Conservation (phyloP, 805 yeast species). For the Lipomyces orientalis region DNA sequence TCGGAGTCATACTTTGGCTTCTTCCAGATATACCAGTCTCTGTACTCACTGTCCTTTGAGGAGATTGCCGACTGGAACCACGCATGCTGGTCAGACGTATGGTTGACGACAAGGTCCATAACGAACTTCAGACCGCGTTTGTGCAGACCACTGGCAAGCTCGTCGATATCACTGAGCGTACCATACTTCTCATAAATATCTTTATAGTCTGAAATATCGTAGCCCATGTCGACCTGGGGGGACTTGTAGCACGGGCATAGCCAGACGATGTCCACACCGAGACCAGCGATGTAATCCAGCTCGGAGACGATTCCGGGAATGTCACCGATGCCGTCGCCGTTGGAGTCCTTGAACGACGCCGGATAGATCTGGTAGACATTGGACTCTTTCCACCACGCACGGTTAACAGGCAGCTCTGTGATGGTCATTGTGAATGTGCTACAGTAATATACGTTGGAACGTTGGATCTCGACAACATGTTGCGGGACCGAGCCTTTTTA, state of each 20-base stretch:
- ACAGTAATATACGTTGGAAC: neutral
- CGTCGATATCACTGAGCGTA: slow-evolving; percentile 58
- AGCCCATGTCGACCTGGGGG: slow-evolving; percentile 69
- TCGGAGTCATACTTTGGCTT: slow-evolving; percentile 51
- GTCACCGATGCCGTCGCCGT: slow-evolving; percentile 66
- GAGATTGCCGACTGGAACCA: slow-evolving; percentile 65
- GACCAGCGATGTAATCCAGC: slow-evolving; percentile 56
- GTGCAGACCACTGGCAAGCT: slow-evolving; percentile 56
- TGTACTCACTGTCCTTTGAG: slow-evolving; percentile 57
- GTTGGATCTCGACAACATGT: neutral
- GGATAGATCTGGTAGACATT: slow-evolving; percentile 64
- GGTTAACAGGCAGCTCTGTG: neutral
- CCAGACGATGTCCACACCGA: slow-evolving; percentile 63
- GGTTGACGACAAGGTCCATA: slow-evolving; percentile 64
- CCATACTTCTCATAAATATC: slow-evolving; percentile 60
- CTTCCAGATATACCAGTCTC: slow-evolving; percentile 69
- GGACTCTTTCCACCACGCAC: slow-evolving; percentile 57
- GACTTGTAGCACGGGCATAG: slow-evolving; percentile 63
- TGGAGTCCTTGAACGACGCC: slow-evolving; percentile 64
- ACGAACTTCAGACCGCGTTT: slow-evolving; percentile 58
- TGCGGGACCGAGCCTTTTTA: neutral
- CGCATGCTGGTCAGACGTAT: slow-evolving; percentile 58
- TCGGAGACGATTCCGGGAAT: slow-evolving; percentile 58
- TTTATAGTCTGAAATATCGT: slow-evolving; percentile 64
- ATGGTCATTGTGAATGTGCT: neutral